Percentiles rank a stretch among this genome's conserved stretches.
Evolutionary conservation across 345 rosid species (phyloP).

Genomic region (Odontarrhena argentea): DNA sequence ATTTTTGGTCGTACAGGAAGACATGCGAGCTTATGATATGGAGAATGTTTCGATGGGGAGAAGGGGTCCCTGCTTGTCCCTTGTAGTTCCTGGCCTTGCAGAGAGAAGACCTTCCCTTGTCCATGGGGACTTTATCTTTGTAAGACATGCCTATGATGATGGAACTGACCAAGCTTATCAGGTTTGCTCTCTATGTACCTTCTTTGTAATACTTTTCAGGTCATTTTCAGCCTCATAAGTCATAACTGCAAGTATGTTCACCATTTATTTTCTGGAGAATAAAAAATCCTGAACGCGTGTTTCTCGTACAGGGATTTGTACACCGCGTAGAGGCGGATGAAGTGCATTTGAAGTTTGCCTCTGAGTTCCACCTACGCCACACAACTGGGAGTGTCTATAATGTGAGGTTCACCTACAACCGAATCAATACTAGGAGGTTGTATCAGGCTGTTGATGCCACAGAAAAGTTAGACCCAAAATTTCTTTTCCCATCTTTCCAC

Average conservation of each 20-base stretch:
- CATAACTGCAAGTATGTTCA: slow-evolving; percentile 9
- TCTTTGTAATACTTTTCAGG: neutral
- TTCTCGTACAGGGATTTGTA: slow-evolving; percentile 61
- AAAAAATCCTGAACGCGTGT: neutral
- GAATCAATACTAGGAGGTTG: slow-evolving; percentile 66
- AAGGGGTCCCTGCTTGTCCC: slow-evolving; percentile 59
- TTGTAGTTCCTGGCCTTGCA: slow-evolving; percentile 85
- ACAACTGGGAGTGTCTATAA: slow-evolving; percentile 56
- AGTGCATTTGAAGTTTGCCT: slow-evolving; percentile 63
- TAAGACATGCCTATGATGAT: slow-evolving; percentile 46
- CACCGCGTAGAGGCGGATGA: slow-evolving; percentile 91
- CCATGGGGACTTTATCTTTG: slow-evolving; percentile 71
- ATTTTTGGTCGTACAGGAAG: slow-evolving; percentile 55
- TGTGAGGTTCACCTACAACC: slow-evolving; percentile 72
- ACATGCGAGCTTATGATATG: slow-evolving; percentile 76
- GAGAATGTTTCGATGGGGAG: slow-evolving; percentile 62
- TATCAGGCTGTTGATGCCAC: slow-evolving; percentile 81
- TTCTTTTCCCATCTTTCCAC: slow-evolving; percentile 66
- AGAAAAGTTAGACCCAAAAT: slow-evolving; percentile 43
- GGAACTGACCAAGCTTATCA: slow-evolving; percentile 45
- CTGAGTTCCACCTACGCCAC: slow-evolving; percentile 56
- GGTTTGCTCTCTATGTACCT: slow-evolving; percentile 42
- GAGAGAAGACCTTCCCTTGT: slow-evolving; percentile 93
- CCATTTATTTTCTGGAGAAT: slow-evolving; percentile 6
- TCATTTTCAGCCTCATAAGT: slow-evolving; percentile 10